A percentile compares a stretch with the other conserved stretches of the same genome.
Evolutionary conservation across 805 yeast species (phyloP).

Genomic region (Maudiozyma pseudohumilis): DNA sequence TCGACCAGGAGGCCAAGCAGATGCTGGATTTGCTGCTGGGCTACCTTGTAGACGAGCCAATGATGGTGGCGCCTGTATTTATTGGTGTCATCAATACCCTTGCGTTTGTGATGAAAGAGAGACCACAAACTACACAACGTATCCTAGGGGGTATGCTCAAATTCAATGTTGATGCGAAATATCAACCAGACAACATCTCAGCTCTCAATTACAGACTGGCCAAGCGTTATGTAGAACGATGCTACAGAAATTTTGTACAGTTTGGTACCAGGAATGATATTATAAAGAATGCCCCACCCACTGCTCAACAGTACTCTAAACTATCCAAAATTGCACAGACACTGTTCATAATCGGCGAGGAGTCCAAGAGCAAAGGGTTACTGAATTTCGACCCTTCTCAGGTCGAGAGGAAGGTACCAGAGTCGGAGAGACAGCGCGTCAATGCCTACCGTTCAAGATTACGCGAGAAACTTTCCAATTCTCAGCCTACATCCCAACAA

Average conservation of each 20-base stretch:
- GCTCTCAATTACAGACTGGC: conserved; percentile 40
- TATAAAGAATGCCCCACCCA: conserved; percentile 17
- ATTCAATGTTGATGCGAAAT: conserved; percentile 51
- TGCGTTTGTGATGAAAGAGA: conserved; percentile 50
- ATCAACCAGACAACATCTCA: conserved; percentile 34
- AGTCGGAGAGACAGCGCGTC: conserved; percentile 16
- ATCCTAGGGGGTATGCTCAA: conserved; percentile 50
- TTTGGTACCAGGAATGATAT: conserved; percentile 32
- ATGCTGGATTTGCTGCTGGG: conserved; percentile 56
- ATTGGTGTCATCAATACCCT: conserved; percentile 61
- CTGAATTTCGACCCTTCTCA: conserved; percentile 20
- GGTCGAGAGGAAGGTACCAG: conserved; percentile 18
- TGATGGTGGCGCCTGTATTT: conserved; percentile 47
- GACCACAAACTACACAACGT: conserved; percentile 49
- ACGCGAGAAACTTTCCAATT: background rate
- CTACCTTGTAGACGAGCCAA: conserved; percentile 44
- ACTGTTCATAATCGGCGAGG: conserved; percentile 28
- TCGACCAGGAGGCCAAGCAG: conserved; percentile 65
- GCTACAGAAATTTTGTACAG: conserved; percentile 37
- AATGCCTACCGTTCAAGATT: conserved; percentile 5
- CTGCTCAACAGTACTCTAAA: conserved; percentile 19
- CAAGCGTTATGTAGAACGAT: conserved; percentile 54
- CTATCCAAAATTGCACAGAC: conserved; percentile 28
- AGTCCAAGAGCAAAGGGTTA: conserved; percentile 28
- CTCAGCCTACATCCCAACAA: background rate